phyloP scores from a whole-genome alignment of 225 moss, liverwort and hornwort genomes.

The Marchantia polymorpha region DNA sequence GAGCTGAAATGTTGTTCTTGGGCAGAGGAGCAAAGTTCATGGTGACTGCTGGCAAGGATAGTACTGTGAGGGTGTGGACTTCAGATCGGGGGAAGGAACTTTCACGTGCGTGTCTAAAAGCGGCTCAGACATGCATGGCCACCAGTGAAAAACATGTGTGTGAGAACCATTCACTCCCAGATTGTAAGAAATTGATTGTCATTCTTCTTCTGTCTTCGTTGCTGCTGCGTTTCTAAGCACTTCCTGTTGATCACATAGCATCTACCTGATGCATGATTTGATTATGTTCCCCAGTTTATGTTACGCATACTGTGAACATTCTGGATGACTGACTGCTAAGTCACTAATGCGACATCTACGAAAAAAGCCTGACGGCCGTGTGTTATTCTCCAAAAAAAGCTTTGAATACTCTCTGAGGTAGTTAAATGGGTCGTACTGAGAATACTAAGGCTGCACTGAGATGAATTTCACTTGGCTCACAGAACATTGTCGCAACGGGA shows the following conservation, averaged over 20 bases:
- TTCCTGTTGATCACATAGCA: too few relatives aligned
- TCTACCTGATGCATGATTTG: too few relatives aligned
- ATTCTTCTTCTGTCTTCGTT: too few relatives aligned
- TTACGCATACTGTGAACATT: too few relatives aligned
- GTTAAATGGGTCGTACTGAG: too few relatives aligned
- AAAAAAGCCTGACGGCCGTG: too few relatives aligned
- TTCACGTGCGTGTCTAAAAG: slow-evolving; percentile 53
- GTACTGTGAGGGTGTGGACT: slow-evolving; percentile 67
- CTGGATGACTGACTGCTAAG: too few relatives aligned
- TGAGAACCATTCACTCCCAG: background rate
- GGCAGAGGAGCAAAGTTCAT: slow-evolving; percentile 64
- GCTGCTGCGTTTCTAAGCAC: too few relatives aligned
- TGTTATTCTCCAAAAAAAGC: too few relatives aligned
- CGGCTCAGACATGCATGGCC: slow-evolving; percentile 64
- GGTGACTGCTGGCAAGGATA: slow-evolving; percentile 76
- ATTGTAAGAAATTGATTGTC: background rate
- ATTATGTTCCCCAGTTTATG: too few relatives aligned
- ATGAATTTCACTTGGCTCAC: background rate
- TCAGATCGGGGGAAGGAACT: slow-evolving; percentile 70
- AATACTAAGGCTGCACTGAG: background rate
- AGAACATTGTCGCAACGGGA: slow-evolving; percentile 61
- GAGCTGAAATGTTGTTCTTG: slow-evolving; percentile 21
- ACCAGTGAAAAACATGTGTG: slow-evolving; percentile 57
- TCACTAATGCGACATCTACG: too few relatives aligned
- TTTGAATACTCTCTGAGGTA: too few relatives aligned